Conservation (phyloP, 2,329 filamentous ascomycete species). For the Rutstroemia sp. region DNA sequence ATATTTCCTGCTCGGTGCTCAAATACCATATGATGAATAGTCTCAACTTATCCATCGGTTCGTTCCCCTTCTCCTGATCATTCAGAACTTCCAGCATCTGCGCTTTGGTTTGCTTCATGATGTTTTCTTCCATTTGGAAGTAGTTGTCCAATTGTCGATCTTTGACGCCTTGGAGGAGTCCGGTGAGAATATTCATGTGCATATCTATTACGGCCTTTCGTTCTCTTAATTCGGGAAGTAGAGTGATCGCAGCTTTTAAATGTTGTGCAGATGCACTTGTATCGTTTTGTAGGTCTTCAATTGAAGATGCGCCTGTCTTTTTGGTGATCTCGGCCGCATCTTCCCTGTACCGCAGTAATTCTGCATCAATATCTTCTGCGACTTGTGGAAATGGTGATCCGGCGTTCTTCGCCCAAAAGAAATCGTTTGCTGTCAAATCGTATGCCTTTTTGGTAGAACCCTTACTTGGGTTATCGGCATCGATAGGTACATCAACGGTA, state of each 20-base stretch:
- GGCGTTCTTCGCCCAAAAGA: slow-evolving; percentile 94
- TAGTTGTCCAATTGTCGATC: slow-evolving; percentile 92
- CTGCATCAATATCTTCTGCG: slow-evolving; percentile 89
- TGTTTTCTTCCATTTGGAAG: slow-evolving; percentile 89
- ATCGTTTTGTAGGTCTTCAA: slow-evolving; percentile 89
- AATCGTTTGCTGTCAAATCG: slow-evolving; percentile 82
- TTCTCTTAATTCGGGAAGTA: slow-evolving; percentile 85
- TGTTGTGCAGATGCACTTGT: slow-evolving; percentile 86
- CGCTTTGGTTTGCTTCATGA: slow-evolving; percentile 82
- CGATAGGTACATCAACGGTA: slow-evolving; percentile 76
- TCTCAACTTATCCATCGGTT: slow-evolving; percentile 82
- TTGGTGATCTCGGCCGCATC: slow-evolving; percentile 91
- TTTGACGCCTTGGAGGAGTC: slow-evolving; percentile 71
- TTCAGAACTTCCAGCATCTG: slow-evolving; percentile 85
- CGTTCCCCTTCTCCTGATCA: slow-evolving; percentile 71
- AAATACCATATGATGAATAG: slow-evolving; percentile 97
- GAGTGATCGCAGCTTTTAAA: slow-evolving; percentile 88
- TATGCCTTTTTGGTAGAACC: slow-evolving; percentile 81
- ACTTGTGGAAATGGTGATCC: slow-evolving; percentile 89
- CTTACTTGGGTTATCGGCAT: slow-evolving; percentile 68
- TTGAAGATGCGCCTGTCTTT: slow-evolving; percentile 85
- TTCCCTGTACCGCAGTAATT: slow-evolving; percentile 90
- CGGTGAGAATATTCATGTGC: slow-evolving; percentile 97
- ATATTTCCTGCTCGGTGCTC: slow-evolving; percentile 85
- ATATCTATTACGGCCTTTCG: slow-evolving; percentile 91